Evolutionary conservation across 805 yeast species (phyloP).

Genomic region (Kluyveromyces nonfermentans): DNA sequence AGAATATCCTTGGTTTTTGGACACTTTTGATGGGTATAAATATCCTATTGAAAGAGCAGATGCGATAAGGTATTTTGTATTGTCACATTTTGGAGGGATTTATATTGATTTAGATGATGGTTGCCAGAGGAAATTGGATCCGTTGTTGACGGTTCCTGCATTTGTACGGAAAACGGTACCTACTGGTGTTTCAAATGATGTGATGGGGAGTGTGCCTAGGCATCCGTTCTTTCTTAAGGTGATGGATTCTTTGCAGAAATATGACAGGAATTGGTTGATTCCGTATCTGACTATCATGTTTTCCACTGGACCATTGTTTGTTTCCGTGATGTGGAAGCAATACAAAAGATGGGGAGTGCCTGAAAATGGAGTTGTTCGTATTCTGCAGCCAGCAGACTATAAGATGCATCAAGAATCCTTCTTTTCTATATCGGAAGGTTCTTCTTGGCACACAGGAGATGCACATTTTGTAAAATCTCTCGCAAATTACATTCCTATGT

Average conservation of each 20-base stretch:
- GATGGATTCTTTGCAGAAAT: slow-evolving; percentile 51
- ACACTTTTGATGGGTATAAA: slow-evolving; percentile 65
- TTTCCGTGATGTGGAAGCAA: slow-evolving; percentile 80
- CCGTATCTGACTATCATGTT: slow-evolving; percentile 91
- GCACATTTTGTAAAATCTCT: slow-evolving; percentile 67
- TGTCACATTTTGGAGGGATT: slow-evolving; percentile 79
- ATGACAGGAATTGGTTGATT: slow-evolving; percentile 67
- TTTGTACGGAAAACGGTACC: slow-evolving; percentile 83
- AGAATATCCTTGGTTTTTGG: slow-evolving; percentile 79
- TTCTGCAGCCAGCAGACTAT: slow-evolving; percentile 66
- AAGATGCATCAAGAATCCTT: slow-evolving; percentile 52
- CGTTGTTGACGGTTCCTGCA: slow-evolving; percentile 71
- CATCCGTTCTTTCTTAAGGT: slow-evolving; percentile 79
- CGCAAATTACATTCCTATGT: slow-evolving; percentile 64
- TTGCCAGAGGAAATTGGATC: slow-evolving; percentile 70
- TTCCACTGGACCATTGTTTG: slow-evolving; percentile 84
- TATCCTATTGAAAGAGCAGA: slow-evolving; percentile 87
- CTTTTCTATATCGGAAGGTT: slow-evolving; percentile 70
- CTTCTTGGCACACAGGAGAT: slow-evolving; percentile 89
- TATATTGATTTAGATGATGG: slow-evolving; percentile 90
- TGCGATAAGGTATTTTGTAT: slow-evolving; percentile 77
- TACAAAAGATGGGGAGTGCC: slow-evolving; percentile 74
- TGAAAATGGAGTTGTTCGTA: slow-evolving; percentile 54
- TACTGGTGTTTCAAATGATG: slow-evolving; percentile 86
- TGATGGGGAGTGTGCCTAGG: slow-evolving; percentile 79